phyloP scores from a whole-genome alignment of 805 yeast genomes.

The Cyberlindnera mycetangii region DNA sequence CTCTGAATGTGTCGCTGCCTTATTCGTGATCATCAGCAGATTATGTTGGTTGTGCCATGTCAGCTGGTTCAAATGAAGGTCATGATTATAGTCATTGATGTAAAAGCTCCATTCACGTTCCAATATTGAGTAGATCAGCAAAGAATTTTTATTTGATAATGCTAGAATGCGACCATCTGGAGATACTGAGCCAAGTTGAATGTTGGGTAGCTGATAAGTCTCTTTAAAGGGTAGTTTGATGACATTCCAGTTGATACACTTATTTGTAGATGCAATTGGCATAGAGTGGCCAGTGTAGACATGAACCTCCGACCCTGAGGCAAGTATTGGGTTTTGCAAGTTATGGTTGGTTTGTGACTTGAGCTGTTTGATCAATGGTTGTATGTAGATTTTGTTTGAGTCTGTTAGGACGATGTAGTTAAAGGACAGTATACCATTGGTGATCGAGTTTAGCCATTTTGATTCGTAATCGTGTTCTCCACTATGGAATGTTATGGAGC shows the following conservation, averaged over 20 bases:
- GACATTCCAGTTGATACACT: conserved; percentile 22
- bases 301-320: conserved; percentile 21
- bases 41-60: conserved; percentile 22
- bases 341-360: conserved; percentile 24
- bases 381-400: conserved; percentile 7
- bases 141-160: conserved; percentile 17
- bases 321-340: conserved; percentile 25
- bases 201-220: conserved; percentile 19
- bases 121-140: conserved; percentile 24
- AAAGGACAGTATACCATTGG: conserved; percentile 1
- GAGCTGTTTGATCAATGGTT: conserved; percentile 3
- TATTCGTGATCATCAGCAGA: conserved; percentile 22
- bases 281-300: conserved; percentile 28
- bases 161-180: conserved; percentile 26
- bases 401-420: conserved; percentile 5
- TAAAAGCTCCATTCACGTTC: conserved; percentile 29
- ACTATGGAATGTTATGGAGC: conserved; percentile 23
- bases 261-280: conserved; percentile 11
- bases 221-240: conserved; percentile 25
- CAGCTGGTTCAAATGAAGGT: conserved; percentile 17
- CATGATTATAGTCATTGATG: conserved; percentile 26
- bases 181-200: conserved; percentile 22
- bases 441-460: conserved; percentile 10
- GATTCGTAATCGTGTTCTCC: conserved; percentile 15
- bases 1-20: conserved; percentile 20